Conservation (phyloP, 1,284 basidiomycete genomes). For the Malassezia restricta region DNA sequence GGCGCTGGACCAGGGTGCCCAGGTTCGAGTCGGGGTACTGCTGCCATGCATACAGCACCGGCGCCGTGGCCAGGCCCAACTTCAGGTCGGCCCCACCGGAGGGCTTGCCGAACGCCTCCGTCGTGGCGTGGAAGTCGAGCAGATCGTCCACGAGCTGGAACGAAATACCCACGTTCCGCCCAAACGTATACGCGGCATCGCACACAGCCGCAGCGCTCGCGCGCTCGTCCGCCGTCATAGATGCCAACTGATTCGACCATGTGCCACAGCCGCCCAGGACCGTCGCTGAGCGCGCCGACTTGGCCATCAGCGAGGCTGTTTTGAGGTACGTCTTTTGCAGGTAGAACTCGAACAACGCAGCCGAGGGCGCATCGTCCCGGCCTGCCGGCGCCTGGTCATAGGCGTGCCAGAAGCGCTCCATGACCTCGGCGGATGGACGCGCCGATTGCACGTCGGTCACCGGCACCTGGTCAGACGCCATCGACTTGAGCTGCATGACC, state of each 20-base stretch:
- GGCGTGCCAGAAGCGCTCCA: constrained; percentile 14
- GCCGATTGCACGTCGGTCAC: constrained; percentile 13
- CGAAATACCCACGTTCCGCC: constrained; percentile 66
- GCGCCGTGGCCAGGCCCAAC: constrained; percentile 78
- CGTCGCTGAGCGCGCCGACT: constrained; percentile 74
- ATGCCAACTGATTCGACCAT: constrained; percentile 49
- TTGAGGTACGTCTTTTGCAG: constrained; percentile 91
- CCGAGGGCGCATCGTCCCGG: constrained; percentile 32
- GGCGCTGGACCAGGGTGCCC: constrained; percentile 65
- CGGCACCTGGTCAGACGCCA: constrained; percentile 16
- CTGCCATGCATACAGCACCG: constrained; percentile 87
- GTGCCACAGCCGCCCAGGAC: constrained; percentile 72
- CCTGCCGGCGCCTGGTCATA: background rate
- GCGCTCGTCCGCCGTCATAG: constrained; percentile 7
- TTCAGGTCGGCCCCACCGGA: constrained; percentile 68
- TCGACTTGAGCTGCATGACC: constrained; percentile 63
- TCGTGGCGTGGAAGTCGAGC: constrained; percentile 65
- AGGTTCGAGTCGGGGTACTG: constrained; percentile 57
- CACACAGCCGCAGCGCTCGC: constrained; percentile 55
- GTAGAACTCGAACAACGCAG: constrained; percentile 69
- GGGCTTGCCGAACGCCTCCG: constrained; percentile 64
- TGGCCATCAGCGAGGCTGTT: constrained; percentile 89
- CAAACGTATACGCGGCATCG: constrained; percentile 85
- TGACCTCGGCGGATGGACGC: constrained; percentile 1
- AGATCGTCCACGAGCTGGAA: constrained; percentile 79